Base-by-base conservation (phyloP, 257 asterid species). In the Lantana camara region DNA sequence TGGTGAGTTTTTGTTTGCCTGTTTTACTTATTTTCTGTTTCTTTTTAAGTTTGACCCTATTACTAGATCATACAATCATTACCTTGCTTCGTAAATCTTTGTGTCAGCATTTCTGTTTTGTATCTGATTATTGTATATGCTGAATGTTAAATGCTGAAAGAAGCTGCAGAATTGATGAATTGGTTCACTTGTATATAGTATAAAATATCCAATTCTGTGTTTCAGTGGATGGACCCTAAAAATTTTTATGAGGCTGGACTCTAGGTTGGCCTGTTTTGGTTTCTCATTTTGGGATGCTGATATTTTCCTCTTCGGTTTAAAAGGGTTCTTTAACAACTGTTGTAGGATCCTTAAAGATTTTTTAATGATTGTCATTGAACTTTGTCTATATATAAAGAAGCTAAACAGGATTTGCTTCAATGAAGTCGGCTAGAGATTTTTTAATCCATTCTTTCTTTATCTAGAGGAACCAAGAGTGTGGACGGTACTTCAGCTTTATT, bases 1-100 rank as follows among this genome's bases (percentile, higher is more conserved):
- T 6, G 95, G 95, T 86, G 72, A 83, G 94, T 67, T 72, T 55
- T 49, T 48, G 20, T 5, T 24, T 35, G 4, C 7, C 4, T 21
- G 15, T 16, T 0, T 30, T 9, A 37, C 29, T 22, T 3, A 3
- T 35, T 7, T 35, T 34, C 11, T 59, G 38, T 59, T 38, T 3
- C 20, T 17, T 10, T 35, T 34, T 38, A 10, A 8, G 0, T 23
- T 24, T 60, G 23, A n/a, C 13, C 16, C 27, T 24, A 9, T 27
- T 24, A 16, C 27, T 60, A 5, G 67, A 6, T 57, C 4, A 46
- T 29, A 9, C 27, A 29, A 32, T 46, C 27, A 30, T 10, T 67
- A 14, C 22, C 21, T 7, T 42, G 35, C 40, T 20, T 16, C 44
- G 44, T 0, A 10, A 45, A n/a, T 4, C 2, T 42, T 59, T 16